A percentile compares a stretch with the other conserved stretches of the same genome.
phyloP scores from a whole-genome alignment of 2,329 filamentous ascomycete species.

The Geosmithia flava region DNA sequence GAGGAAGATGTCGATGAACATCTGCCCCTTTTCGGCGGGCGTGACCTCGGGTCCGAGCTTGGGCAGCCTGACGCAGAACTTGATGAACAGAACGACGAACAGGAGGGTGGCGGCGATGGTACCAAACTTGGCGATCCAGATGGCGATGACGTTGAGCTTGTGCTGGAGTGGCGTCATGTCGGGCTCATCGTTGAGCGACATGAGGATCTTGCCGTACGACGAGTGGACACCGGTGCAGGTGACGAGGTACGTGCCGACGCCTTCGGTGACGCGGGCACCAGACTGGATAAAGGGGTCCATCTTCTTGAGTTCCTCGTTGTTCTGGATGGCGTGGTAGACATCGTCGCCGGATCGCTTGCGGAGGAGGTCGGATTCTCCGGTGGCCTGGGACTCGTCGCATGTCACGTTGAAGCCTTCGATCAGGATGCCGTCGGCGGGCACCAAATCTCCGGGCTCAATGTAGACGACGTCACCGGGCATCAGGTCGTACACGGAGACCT shows the following conservation, averaged over 20 bases:
- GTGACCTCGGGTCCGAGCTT: slow-evolving; percentile 31
- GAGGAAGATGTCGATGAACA: slow-evolving; percentile 65
- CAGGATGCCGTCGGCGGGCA: slow-evolving; percentile 62
- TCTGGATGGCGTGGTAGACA: slow-evolving; percentile 57
- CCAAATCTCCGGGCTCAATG: slow-evolving; percentile 63
- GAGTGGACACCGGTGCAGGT: slow-evolving; percentile 64
- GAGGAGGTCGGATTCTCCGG: slow-evolving; percentile 67
- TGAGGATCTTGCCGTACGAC: slow-evolving; percentile 63
- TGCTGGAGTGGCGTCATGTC: slow-evolving; percentile 67
- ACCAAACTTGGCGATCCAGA: slow-evolving; percentile 67
- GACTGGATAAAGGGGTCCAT: slow-evolving; percentile 81
- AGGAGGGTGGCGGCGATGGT: slow-evolving; percentile 66
- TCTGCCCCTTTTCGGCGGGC: slow-evolving; percentile 65
- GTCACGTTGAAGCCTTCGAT: slow-evolving; percentile 64
- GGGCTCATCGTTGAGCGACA: slow-evolving; percentile 60
- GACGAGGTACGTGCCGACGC: slow-evolving; percentile 61
- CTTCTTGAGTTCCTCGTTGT: slow-evolving; percentile 53
- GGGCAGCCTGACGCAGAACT: slow-evolving; percentile 62
- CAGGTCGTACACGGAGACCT: slow-evolving; percentile 58
- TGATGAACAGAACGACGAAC: slow-evolving; percentile 77
- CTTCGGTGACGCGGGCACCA: slow-evolving; percentile 65
- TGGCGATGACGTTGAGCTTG: slow-evolving; percentile 63
- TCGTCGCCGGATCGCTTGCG: slow-evolving; percentile 56
- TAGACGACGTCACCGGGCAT: slow-evolving; percentile 59
- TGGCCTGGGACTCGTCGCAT: slow-evolving; percentile 67